A percentile compares a stretch with the other conserved stretches of the same genome.
Conservation (phyloP, 495 filamentous ascomycete genomes). For the Hypoxylon fragiforme region DNA sequence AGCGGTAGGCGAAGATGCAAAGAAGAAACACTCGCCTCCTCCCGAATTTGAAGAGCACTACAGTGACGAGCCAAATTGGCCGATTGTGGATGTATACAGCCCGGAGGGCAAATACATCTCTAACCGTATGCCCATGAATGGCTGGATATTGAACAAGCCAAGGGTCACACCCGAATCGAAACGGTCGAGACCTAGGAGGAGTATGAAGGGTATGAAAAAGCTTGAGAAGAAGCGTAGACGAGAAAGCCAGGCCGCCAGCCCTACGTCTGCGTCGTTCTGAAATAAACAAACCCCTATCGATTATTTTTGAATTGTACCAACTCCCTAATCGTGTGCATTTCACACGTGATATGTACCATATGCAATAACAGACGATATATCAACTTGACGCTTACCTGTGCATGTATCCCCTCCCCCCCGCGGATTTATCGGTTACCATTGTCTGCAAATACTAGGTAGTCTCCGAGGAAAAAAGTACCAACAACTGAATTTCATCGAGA, state of each 20-base stretch:
- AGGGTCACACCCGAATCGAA: conserved; percentile 22
- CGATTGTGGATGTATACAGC: conserved; percentile 80
- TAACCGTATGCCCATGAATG: conserved; percentile 70
- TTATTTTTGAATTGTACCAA: background rate
- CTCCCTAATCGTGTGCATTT: background rate
- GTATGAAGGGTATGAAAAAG: conserved; percentile 65
- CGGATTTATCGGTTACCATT: too few relatives aligned
- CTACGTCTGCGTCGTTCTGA: too few relatives aligned
- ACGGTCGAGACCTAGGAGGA: conserved; percentile 51
- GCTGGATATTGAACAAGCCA: conserved; percentile 58
- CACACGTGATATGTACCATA: too few relatives aligned
- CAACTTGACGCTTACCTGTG: too few relatives aligned
- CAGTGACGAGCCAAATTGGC: conserved; percentile 48
- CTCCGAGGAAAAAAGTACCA: too few relatives aligned
- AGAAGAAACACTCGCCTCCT: conserved; percentile 21
- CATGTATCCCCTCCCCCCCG: too few relatives aligned
- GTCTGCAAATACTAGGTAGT: too few relatives aligned
- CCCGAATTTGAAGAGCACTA: conserved; percentile 3
- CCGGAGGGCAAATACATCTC: conserved; percentile 80
- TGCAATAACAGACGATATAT: too few relatives aligned
- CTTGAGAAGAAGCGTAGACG: conserved; percentile 41
- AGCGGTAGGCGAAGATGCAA: conserved; percentile 16
- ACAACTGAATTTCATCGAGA: too few relatives aligned
- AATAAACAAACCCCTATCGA: too few relatives aligned
- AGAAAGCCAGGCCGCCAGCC: conserved; percentile 8